Percentiles rank a stretch among this genome's conserved stretches.
phyloP scores from a whole-genome alignment of 1,139 yeast species.

The Saccharomyces hybrid region DNA sequence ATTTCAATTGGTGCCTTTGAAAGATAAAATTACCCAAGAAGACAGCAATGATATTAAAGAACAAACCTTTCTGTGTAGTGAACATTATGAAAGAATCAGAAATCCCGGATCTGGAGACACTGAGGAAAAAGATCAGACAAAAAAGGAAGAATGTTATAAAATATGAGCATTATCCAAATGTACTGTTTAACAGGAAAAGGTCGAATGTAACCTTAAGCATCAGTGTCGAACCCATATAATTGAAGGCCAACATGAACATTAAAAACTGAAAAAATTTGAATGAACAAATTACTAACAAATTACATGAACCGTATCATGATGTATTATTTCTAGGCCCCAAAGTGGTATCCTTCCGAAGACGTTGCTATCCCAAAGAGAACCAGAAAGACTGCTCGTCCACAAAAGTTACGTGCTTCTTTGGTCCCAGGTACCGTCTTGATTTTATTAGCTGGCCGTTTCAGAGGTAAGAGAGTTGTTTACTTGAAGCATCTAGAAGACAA shows the following conservation, averaged over 20 bases:
- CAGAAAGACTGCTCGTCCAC: slow-evolving; percentile 90
- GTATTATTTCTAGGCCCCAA: slow-evolving; percentile 53
- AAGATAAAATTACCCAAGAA: background rate
- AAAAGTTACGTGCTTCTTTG: slow-evolving; percentile 90
- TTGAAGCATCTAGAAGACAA: slow-evolving; percentile 96
- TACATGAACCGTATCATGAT: background rate
- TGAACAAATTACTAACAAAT: background rate
- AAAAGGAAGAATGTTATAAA: background rate
- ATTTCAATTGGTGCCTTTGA: background rate
- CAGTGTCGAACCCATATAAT: background rate
- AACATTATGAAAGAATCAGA: background rate
- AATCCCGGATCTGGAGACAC: background rate
- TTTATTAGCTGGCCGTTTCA: slow-evolving; percentile 98
- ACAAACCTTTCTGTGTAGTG: background rate
- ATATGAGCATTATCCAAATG: background rate
- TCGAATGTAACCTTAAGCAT: background rate
- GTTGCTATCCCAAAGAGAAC: slow-evolving; percentile 76
- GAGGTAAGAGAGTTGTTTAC: slow-evolving; percentile 99
- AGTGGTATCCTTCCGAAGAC: slow-evolving; percentile 95
- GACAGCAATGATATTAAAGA: background rate
- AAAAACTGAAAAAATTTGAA: background rate
- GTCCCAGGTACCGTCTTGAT: slow-evolving; percentile 98
- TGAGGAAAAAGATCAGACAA: background rate
- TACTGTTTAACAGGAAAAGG: background rate
- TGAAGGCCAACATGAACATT: background rate